phyloP scores from a whole-genome alignment of 164 flowering plant genomes.

The Stephania cephalantha region DNA sequence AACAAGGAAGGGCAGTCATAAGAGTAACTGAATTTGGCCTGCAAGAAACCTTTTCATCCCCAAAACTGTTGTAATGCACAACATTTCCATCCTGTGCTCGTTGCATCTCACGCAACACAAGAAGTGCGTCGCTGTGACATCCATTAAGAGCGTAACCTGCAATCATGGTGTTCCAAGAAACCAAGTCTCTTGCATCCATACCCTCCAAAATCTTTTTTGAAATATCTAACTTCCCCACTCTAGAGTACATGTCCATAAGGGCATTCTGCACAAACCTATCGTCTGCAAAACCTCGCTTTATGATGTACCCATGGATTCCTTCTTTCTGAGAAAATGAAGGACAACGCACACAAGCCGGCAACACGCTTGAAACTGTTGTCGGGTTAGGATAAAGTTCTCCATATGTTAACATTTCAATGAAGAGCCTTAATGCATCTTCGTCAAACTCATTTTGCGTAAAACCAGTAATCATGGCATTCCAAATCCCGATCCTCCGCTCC shows the following conservation, averaged over 20 bases:
- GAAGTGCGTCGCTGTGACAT: slow-evolving; percentile 6
- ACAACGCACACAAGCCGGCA: slow-evolving; percentile 13
- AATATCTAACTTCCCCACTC: slow-evolving; percentile 7
- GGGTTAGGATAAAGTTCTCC: slow-evolving; percentile 5
- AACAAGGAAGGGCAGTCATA: slow-evolving; percentile 7
- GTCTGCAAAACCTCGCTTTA: slow-evolving; percentile 5
- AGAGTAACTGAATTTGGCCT: slow-evolving; percentile 10
- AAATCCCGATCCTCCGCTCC: slow-evolving; percentile 5
- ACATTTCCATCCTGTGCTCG: background rate
- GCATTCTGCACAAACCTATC: slow-evolving; percentile 6
- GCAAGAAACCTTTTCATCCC: background rate
- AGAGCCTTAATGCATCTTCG: slow-evolving; percentile 10
- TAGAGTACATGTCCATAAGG: slow-evolving; percentile 12
- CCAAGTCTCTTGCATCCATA: slow-evolving; percentile 11
- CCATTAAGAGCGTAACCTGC: slow-evolving; percentile 3
- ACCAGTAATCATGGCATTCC: slow-evolving; percentile 15
- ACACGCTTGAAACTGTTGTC: slow-evolving; percentile 9
- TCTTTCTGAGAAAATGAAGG: slow-evolving; percentile 3
- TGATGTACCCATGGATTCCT: slow-evolving; percentile 9
- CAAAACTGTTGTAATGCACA: background rate
- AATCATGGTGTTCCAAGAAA: slow-evolving; percentile 15
- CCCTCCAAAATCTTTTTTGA: slow-evolving; percentile 7
- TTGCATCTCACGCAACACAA: slow-evolving; percentile 8
- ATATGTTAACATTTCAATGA: slow-evolving; percentile 4
- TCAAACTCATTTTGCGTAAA: background rate